Base-by-base conservation (phyloP, 352 stramenopile species). In the Phytopythium litorale region DNA sequence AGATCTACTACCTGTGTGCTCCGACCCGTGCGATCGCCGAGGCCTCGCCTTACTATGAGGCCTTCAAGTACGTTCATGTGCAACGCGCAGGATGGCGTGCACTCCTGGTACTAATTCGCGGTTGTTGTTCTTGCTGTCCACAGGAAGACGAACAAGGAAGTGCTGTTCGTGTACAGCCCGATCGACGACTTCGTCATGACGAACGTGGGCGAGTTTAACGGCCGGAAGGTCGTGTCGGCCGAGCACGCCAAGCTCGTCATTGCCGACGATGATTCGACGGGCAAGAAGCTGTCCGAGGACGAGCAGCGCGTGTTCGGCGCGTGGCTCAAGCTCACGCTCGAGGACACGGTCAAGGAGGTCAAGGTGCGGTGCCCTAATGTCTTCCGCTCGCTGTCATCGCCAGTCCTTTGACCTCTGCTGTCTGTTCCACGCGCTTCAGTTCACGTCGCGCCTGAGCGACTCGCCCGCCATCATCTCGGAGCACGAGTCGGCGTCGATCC, bases 171-270 rank as follows among this genome's bases (percentile, higher is more conserved):
- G 50, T 99, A 99, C 79, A 96, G 92, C 67, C 84, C 97, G 8
- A 98, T 99, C 63, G 98, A 99, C 67, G 98, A 99, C 72, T 99
- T 99, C 66, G 97, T 99, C 50, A 99, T 99, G 96, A 97, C 91
- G 38, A 99, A 99, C 75, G 78, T 99, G 52, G 92, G 82, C 52
- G 88, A 96, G 63, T 99, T 98, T 70, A 97, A 99, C 74, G 95
- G 92, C 61, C 85, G 97, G 25, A 96, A 97, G 73, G 78, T 99
- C 42, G 82, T 99, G 11, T 98, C 95, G 58, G 96, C 95, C 0
- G 97, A 99, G 77, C 91, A 96, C 58, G 91, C 94, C 30, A 97
- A 98, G 74, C 84, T 99, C 38, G 91, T 99, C 62, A 69, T 99
- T 4, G 74, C 84, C 6, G 74, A 81, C 18, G 84, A 80, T 13